Conservation (phyloP, 495 filamentous ascomycete genomes). For the Platismatia glauca region DNA sequence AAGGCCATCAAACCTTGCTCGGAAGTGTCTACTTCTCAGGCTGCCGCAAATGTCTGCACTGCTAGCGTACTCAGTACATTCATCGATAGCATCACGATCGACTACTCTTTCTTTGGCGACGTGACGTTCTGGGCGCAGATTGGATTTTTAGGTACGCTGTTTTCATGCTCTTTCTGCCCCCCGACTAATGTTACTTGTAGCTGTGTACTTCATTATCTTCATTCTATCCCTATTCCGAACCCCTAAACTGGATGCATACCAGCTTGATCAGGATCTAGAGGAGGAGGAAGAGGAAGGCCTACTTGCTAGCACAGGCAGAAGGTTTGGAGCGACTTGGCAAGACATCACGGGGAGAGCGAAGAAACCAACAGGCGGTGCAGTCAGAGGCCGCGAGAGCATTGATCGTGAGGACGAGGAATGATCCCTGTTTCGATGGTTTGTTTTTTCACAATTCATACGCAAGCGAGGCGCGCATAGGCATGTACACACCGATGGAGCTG, state of each 20-base stretch:
- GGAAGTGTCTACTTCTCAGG: conserved; percentile 52
- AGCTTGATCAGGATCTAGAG: conserved; percentile 80
- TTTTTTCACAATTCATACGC: not conserved
- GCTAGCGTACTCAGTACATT: conserved; percentile 85
- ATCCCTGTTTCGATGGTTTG: not conserved
- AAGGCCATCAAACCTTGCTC: conserved; percentile 73
- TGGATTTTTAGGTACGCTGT: conserved; percentile 59
- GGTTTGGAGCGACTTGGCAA: conserved; percentile 79
- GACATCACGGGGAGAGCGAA: conserved; percentile 59
- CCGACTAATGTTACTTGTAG: conserved; percentile 28
- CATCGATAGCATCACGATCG: conserved; percentile 85
- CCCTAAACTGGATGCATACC: conserved; percentile 61
- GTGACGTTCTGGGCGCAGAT: conserved; percentile 95
- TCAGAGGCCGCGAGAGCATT: conserved; percentile 9
- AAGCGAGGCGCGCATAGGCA: not conserved
- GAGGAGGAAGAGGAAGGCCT: conserved; percentile 93
- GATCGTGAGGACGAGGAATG: conserved; percentile 15
- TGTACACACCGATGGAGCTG: not conserved
- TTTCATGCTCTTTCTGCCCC: not conserved
- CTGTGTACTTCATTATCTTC: conserved; percentile 70
- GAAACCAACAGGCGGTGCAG: conserved; percentile 16
- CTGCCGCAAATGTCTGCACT: conserved; percentile 70
- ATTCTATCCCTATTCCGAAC: conserved; percentile 67
- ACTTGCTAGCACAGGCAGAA: conserved; percentile 67
- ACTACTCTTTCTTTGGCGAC: conserved; percentile 92